phyloP scores from a whole-genome alignment of 495 filamentous ascomycete genomes.

The Zalerion maritima region DNA sequence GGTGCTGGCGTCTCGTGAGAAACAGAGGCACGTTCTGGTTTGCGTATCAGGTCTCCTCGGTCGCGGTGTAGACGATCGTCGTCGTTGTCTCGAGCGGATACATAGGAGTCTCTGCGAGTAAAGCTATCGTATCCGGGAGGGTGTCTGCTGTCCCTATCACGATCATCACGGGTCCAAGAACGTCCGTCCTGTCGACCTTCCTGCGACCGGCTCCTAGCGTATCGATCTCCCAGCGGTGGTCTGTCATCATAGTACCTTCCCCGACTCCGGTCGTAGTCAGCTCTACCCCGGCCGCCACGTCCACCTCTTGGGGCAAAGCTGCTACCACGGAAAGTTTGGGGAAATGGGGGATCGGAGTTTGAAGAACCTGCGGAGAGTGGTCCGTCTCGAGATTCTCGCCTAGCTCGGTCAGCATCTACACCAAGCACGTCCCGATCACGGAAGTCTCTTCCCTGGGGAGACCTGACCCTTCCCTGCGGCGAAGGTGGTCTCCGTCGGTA shows the following conservation, averaged over 20 bases:
- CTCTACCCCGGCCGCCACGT: slow-evolving; percentile 46
- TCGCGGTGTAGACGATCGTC: slow-evolving; percentile 41
- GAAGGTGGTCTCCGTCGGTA: slow-evolving; percentile 32
- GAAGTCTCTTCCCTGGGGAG: slow-evolving; percentile 28
- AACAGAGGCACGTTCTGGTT: slow-evolving; percentile 20
- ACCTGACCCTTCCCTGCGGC: slow-evolving; percentile 26
- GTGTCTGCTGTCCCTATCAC: slow-evolving; percentile 30
- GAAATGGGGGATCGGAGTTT: slow-evolving; percentile 47
- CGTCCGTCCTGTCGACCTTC: slow-evolving; percentile 45
- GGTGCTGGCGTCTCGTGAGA: slow-evolving; percentile 29
- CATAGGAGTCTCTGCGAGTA: no score
- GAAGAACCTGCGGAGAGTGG: slow-evolving; percentile 55
- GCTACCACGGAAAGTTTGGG: slow-evolving; percentile 37
- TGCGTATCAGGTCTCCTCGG: slow-evolving; percentile 23
- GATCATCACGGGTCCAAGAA: slow-evolving; percentile 36
- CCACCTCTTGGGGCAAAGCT: slow-evolving; percentile 30
- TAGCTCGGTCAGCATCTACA: slow-evolving; percentile 34
- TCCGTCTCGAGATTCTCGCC: slow-evolving; percentile 39
- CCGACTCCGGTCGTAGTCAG: slow-evolving; percentile 52
- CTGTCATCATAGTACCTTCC: slow-evolving; percentile 51
- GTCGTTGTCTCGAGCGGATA: slow-evolving; percentile 45
- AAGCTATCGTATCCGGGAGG: no score
- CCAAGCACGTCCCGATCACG: slow-evolving; percentile 26
- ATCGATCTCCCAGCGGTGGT: slow-evolving; percentile 25
- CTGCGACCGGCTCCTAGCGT: slow-evolving; percentile 53